Conservation (phyloP, 1,139 yeast genomes). For the Candida tropicalis region DNA sequence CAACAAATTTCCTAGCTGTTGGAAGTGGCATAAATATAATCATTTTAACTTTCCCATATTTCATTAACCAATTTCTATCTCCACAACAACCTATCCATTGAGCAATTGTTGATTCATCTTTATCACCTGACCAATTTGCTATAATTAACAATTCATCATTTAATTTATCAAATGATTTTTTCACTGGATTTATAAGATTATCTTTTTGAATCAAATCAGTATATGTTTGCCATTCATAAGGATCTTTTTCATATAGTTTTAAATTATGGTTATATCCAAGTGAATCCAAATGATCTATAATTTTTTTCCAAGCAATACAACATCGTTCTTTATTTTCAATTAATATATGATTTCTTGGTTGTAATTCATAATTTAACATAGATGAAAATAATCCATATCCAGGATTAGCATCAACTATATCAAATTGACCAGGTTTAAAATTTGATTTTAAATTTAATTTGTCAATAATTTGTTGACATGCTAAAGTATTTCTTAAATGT, state of each 20-base stretch:
- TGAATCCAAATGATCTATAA: conserved; percentile 25
- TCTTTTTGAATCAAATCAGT: conserved; percentile 43
- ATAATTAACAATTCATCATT: conserved; percentile 65
- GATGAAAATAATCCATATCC: conserved; percentile 56
- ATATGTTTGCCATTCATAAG: conserved; percentile 69
- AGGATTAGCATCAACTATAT: conserved; percentile 69
- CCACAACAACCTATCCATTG: conserved; percentile 77
- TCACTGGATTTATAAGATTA: conserved; percentile 38
- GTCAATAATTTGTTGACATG: conserved; percentile 45
- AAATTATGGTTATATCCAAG: conserved; percentile 31
- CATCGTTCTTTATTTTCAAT: conserved; percentile 54
- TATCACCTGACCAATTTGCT: conserved; percentile 59
- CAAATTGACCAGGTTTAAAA: conserved; percentile 48
- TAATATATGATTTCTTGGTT: conserved; percentile 63
- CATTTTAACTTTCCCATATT: conserved; percentile 74
- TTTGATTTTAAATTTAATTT: conserved; percentile 39
- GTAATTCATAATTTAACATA: conserved; percentile 55
- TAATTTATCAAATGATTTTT: conserved; percentile 43
- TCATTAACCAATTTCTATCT: conserved; percentile 73
- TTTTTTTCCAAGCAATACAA: conserved; percentile 28
- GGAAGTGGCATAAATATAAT: conserved; percentile 60
- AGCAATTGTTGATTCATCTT: conserved; percentile 69
- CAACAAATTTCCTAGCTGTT: conserved; percentile 64
- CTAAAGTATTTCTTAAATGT: conserved; percentile 22
- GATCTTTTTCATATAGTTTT: conserved; percentile 42